These are phyloP conservation scores for Didymella glomerata DNA, from an alignment of 2,329 filamentous ascomycete genomes.

Conservation along the genomic window DNA sequence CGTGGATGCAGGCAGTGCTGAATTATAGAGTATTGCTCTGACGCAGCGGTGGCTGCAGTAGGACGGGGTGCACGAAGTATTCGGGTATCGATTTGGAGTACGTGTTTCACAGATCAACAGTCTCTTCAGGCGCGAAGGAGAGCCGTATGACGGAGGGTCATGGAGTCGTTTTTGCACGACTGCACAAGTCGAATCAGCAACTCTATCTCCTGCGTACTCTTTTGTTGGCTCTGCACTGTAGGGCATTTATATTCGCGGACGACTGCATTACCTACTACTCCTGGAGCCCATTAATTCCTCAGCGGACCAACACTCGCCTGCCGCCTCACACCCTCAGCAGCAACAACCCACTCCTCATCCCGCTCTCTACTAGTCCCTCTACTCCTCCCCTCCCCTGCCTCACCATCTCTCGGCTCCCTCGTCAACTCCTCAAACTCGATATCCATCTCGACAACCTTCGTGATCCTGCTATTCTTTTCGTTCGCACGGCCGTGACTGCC, in stretches of 20 bases:
- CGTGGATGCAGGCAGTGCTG: neutral
- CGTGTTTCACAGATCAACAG: neutral
- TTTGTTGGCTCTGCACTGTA: neutral
- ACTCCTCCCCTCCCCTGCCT: neutral
- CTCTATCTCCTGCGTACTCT: neutral
- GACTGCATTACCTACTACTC: neutral
- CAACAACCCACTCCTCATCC: slow-evolving; percentile 4
- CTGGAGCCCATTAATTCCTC: neutral
- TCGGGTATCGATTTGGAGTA: neutral
- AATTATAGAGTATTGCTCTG: neutral
- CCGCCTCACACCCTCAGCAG: neutral
- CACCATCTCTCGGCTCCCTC: slow-evolving; percentile 5
- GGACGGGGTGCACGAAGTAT: neutral
- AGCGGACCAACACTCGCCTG: slow-evolving; percentile 6
- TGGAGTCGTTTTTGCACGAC: neutral
- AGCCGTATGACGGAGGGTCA: neutral
- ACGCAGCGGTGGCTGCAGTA: neutral
- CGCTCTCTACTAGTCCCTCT: slow-evolving; percentile 1
- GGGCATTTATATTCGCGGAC: no score
- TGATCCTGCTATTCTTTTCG: slow-evolving; percentile 11
- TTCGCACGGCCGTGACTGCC: slow-evolving; percentile 4
- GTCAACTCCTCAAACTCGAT: slow-evolving; percentile 25
- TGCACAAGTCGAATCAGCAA: neutral
- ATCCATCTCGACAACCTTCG: slow-evolving; percentile 15
- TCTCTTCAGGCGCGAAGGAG: neutral